Evolutionary conservation across 192 early-diverging fungal genomes (phyloP), one percentile per base, ranked within the genome.

Genomic region (Podila clonocystis): DNA sequence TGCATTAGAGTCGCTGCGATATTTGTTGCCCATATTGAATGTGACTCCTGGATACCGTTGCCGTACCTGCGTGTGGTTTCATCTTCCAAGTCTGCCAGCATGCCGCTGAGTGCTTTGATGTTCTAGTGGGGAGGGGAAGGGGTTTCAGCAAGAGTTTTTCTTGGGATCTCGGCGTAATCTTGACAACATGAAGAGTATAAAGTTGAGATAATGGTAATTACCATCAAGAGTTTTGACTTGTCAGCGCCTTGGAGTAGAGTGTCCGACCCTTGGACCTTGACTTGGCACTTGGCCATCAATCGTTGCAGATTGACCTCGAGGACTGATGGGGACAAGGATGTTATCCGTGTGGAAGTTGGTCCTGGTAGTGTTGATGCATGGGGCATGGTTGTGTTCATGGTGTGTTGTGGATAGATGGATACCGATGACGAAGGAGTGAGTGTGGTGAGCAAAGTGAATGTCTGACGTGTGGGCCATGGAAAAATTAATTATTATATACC

Each of bases 221-320:
- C 77, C 62, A 22, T 50, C 13, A 59, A 34, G 20, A 64, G 72
- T 50, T 65, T 80, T 9, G 65, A 63, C 17, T 60, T 57, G 6
- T 80, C 77, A n/a, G 66, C 29, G 1, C 77, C 77, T 45, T 80
- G 77, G 62, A 80, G 77, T 29, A 69, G 68, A 20, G 50, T 63
- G 48, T 80, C 77, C 7, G 77, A 63, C 4, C 65, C 57, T 5
- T 67, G 50, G 24, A 59, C 63, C 58, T 60, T 80, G 38, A 57
- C 66, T 30, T 73, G 65, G 24, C 77, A 73, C 36, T 80, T 80
- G 7, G 63, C 71, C 66, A 80, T 68, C 33, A 80, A 66, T 22
- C 77, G 77, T 1, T 65, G 49, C 20, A 80, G 52, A 33, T 80
- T 80, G 31, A 80, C 58, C 29, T 80, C 77, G 13, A 69, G 34